A percentile compares a stretch with the other conserved stretches of the same genome.
Conservation (phyloP, 805 yeast species). For the Starmerella apis region DNA sequence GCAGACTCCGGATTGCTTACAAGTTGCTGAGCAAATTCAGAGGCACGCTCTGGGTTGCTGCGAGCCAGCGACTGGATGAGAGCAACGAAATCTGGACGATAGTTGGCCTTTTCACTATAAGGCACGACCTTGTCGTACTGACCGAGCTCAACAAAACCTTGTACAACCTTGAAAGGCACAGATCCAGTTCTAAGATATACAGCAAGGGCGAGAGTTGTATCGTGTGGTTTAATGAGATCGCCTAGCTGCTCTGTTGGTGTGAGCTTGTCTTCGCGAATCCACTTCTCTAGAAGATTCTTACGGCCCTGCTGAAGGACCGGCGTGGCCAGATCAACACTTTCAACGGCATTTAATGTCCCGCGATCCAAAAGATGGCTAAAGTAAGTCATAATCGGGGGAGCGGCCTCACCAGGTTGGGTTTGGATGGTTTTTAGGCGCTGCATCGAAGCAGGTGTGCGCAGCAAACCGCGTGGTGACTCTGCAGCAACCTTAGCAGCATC, state of each 20-base stretch:
- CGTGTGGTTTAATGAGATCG: conserved; percentile 84
- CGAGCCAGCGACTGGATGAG: conserved; percentile 84
- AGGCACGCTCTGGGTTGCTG: conserved; percentile 93
- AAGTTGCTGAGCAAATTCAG: conserved; percentile 88
- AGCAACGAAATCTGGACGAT: conserved; percentile 80
- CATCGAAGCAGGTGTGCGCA: conserved; percentile 90
- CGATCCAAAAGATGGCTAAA: conserved; percentile 83
- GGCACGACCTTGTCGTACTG: conserved; percentile 94
- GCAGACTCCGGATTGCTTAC: conserved; percentile 46
- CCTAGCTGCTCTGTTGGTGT: conserved; percentile 96
- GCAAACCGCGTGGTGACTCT: conserved; percentile 62
- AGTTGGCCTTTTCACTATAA: conserved; percentile 79
- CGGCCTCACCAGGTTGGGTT: conserved; percentile 86
- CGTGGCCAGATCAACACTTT: conserved; percentile 86
- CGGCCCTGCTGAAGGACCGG: conserved; percentile 95
- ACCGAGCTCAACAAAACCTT: conserved; percentile 86
- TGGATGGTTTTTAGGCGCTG: conserved; percentile 82
- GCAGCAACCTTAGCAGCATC: conserved; percentile 97
- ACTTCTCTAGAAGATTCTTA: conserved; percentile 85
- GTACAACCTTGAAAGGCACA: conserved; percentile 78
- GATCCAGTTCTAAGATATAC: conserved; percentile 71
- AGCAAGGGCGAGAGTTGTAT: conserved; percentile 75
- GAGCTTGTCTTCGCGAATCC: conserved; percentile 90
- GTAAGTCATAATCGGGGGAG: conserved; percentile 78
- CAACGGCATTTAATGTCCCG: conserved; percentile 84